These are phyloP conservation scores for Verticillium klebahnii DNA, from an alignment of 2,329 filamentous ascomycete genomes.

Conservation along the genomic window DNA sequence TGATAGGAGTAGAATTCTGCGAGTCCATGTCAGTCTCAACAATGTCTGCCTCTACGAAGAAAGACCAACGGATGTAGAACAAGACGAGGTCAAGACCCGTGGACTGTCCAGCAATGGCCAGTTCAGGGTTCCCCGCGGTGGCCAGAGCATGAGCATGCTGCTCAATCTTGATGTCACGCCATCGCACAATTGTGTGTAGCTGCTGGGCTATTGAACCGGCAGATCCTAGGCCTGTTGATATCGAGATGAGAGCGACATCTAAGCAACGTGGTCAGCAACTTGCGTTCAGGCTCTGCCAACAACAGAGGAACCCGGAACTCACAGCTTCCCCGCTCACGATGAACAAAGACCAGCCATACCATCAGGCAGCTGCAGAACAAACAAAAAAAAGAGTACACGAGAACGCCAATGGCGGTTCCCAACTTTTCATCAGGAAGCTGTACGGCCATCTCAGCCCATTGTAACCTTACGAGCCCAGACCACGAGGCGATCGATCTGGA, in stretches of 20 bases:
- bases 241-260: slow-evolving; percentile 36
- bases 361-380: slow-evolving; percentile 24
- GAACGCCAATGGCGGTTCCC: slow-evolving; percentile 24
- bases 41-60: background rate
- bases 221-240: slow-evolving; percentile 29
- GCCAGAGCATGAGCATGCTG: slow-evolving; percentile 30
- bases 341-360: slow-evolving; percentile 31
- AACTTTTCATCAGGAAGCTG: slow-evolving; percentile 28
- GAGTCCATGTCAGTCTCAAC: slow-evolving; percentile 7
- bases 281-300: background rate
- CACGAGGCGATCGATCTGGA: background rate
- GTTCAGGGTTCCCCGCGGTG: slow-evolving; percentile 30
- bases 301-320: slow-evolving; percentile 14
- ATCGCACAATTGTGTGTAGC: slow-evolving; percentile 32
- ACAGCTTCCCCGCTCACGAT: slow-evolving; percentile 37
- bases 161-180: slow-evolving; percentile 31
- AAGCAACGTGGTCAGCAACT: slow-evolving; percentile 5
- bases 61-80: slow-evolving; percentile 41
- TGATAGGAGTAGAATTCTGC: slow-evolving; percentile 47
- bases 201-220: slow-evolving; percentile 37
- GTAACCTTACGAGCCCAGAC: background rate
- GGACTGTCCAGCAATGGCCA: slow-evolving; percentile 36
- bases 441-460: slow-evolving; percentile 25
- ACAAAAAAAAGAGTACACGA: slow-evolving; percentile 30
- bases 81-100: slow-evolving; percentile 35